phyloP scores from a whole-genome alignment of 495 filamentous ascomycete genomes.

The Aspergillus cristatus region DNA sequence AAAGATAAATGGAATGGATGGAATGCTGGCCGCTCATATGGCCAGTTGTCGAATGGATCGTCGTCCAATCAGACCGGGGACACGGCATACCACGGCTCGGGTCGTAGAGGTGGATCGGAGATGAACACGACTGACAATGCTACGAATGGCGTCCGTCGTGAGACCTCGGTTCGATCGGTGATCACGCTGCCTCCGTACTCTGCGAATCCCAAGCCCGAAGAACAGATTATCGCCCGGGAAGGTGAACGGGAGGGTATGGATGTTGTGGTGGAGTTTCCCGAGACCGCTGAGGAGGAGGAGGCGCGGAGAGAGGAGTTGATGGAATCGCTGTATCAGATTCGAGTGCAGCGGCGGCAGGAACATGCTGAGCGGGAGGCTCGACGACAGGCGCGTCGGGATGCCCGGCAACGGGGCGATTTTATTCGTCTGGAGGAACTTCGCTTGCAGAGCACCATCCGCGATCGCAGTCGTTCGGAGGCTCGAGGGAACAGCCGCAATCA shows the following conservation, averaged over 20 bases:
- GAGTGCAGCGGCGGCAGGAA: slow-evolving; percentile 66
- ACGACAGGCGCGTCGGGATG: slow-evolving; percentile 53
- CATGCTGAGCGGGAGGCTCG: slow-evolving; percentile 68
- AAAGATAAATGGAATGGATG: slow-evolving; percentile 55
- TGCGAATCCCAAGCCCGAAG: slow-evolving; percentile 56
- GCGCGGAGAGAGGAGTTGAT: slow-evolving; percentile 80
- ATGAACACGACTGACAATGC: slow-evolving; percentile 12
- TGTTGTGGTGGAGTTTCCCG: slow-evolving; percentile 76
- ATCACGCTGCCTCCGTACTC: slow-evolving; percentile 86
- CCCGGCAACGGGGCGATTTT: slow-evolving; percentile 58
- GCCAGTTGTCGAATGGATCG: slow-evolving; percentile 26
- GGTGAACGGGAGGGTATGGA: slow-evolving; percentile 91
- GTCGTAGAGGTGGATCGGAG: slow-evolving; percentile 12
- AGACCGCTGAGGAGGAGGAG: slow-evolving; percentile 67
- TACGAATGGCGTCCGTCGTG: slow-evolving; percentile 57
- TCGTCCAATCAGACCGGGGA: slow-evolving; percentile 13
- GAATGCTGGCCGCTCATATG: slow-evolving; percentile 37
- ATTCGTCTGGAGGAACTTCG: slow-evolving; percentile 53
- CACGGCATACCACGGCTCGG: slow-evolving; percentile 17
- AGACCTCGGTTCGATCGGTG: slow-evolving; percentile 79
- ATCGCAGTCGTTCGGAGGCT: slow-evolving; percentile 16
- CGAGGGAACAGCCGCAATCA: slow-evolving; percentile 23
- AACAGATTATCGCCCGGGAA: slow-evolving; percentile 82
- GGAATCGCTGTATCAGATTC: slow-evolving; percentile 86
- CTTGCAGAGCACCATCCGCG: slow-evolving; percentile 25